Conservation (phyloP, 371 early-diverging fungal genomes). For the Dinochytrium kinnereticum region DNA sequence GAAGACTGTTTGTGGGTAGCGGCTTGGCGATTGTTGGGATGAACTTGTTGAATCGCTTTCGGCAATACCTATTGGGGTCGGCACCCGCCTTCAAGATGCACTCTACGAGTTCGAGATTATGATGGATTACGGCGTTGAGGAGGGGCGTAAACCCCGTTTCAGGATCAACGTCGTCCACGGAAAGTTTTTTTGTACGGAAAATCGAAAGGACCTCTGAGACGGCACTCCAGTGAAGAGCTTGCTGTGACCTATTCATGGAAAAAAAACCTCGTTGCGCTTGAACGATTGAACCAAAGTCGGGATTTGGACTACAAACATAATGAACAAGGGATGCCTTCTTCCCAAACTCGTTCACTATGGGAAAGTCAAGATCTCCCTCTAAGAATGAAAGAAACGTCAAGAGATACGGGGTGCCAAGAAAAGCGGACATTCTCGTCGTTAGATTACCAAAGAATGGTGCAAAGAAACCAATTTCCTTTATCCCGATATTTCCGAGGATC, state of each 20-base stretch:
- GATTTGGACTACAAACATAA: background rate
- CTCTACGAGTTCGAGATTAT: background rate
- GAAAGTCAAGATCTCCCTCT: background rate
- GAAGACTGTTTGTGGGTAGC: background rate
- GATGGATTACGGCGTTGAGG: background rate
- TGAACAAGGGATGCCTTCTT: background rate
- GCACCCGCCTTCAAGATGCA: background rate
- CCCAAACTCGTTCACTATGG: background rate
- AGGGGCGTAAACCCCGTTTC: conserved; percentile 2
- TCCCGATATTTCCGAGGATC: background rate
- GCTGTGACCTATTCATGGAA: background rate
- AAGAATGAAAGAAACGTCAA: background rate
- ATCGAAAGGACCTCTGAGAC: background rate
- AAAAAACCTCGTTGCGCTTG: background rate
- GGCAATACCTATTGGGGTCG: background rate
- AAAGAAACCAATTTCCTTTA: background rate
- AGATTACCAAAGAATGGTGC: background rate
- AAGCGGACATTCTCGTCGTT: background rate
- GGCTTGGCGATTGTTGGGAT: background rate
- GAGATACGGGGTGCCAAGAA: background rate
- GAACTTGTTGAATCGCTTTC: background rate
- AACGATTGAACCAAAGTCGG: background rate
- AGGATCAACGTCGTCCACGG: background rate
- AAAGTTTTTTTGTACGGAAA: background rate
- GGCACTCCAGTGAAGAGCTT: no score